Conservation (phyloP, 139 green algal species). For the Picochlorum sp. region DNA sequence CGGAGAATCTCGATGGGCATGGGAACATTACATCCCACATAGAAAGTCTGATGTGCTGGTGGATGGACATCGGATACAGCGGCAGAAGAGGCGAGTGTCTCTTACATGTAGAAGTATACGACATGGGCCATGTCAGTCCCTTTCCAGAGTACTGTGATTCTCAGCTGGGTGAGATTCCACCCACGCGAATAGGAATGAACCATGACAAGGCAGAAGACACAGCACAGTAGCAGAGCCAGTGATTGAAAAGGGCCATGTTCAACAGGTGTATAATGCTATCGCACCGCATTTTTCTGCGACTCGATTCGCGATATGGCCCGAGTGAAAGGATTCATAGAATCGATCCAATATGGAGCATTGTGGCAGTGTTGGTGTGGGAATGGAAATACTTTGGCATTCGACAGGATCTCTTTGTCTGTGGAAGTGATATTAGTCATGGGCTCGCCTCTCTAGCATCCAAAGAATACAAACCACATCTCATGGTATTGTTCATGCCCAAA, state of each 20-base stretch:
- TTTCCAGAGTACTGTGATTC: conserved; percentile 83
- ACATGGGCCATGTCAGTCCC: conserved; percentile 53
- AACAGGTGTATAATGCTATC: conserved; percentile 91
- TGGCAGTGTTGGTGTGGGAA: conserved; percentile 93
- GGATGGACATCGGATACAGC: conserved; percentile 25
- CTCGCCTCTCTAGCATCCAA: conserved; percentile 39
- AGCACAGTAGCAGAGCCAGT: neutral
- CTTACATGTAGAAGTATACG: conserved; percentile 80
- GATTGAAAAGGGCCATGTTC: conserved; percentile 64
- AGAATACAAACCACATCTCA: conserved; percentile 21
- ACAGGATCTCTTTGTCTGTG: conserved; percentile 59
- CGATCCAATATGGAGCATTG: conserved; percentile 49
- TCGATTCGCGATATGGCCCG: conserved; percentile 81
- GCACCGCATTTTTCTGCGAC: conserved; percentile 92
- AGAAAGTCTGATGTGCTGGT: conserved; percentile 63
- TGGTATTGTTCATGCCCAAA: neutral
- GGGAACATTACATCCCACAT: conserved; percentile 91
- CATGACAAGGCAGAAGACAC: neutral
- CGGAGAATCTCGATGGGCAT: conserved; percentile 74
- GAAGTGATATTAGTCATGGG: conserved; percentile 59
- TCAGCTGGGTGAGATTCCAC: conserved; percentile 56
- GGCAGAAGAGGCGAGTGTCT: conserved; percentile 53
- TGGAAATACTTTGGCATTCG: conserved; percentile 90
- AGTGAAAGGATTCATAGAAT: conserved; percentile 77
- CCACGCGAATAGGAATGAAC: conserved; percentile 42